These are phyloP conservation scores for Dovyalis caffra DNA, from an alignment of 345 rosid species.

Conservation along the genomic window DNA sequence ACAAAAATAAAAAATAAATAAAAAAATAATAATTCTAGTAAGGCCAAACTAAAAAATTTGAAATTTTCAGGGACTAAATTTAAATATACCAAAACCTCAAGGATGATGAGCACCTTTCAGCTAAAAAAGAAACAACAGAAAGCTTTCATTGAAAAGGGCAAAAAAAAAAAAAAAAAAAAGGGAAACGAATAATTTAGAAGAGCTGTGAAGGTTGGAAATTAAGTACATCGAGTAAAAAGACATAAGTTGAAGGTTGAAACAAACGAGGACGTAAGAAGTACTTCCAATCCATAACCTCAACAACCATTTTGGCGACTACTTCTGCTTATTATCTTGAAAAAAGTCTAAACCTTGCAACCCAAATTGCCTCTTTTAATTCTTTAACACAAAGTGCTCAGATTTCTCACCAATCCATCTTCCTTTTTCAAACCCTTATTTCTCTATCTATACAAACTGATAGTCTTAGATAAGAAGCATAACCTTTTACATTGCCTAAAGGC, in stretches of 20 bases:
- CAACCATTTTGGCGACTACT: neutral
- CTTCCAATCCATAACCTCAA: neutral
- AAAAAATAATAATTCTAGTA: neutral
- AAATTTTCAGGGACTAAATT: neutral
- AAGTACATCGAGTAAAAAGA: neutral
- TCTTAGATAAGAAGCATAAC: neutral
- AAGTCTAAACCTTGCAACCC: neutral
- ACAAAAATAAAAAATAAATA: too few relatives aligned
- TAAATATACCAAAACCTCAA: neutral
- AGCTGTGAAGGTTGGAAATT: too few relatives aligned
- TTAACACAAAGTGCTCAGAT: neutral
- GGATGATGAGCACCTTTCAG: neutral
- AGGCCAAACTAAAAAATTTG: too few relatives aligned
- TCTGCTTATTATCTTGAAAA: too few relatives aligned
- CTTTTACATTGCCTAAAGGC: slow-evolving; percentile 4
- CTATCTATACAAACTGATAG: neutral
- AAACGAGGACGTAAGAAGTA: too few relatives aligned
- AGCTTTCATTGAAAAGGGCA: too few relatives aligned
- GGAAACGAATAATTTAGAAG: too few relatives aligned
- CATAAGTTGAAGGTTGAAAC: too few relatives aligned
- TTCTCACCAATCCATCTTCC: neutral
- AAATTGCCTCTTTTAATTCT: neutral
- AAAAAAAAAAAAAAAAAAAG: too few relatives aligned
- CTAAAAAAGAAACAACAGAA: too few relatives aligned
- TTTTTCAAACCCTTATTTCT: neutral